Base-by-base conservation (phyloP, 768 basidiomycete species). In the Thelephora aurantiotincta region DNA sequence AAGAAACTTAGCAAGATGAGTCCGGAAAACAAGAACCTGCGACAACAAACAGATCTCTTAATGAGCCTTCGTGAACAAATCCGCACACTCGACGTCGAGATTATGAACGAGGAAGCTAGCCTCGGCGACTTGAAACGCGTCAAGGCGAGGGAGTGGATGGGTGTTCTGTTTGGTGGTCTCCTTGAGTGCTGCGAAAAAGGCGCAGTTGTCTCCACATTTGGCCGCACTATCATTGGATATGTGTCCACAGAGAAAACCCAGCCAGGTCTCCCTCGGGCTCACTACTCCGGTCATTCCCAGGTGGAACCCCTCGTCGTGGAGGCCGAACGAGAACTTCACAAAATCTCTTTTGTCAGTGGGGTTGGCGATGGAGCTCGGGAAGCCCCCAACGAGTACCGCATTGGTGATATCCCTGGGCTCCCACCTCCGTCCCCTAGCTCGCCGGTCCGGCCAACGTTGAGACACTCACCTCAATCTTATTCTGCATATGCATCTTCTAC, bases 1-100 rank as follows among this genome's bases (percentile, higher is more conserved):
- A 85, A 73, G 68, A 94, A 93, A 60, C 72, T 97, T 34, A 76
- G 72, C 63, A 94, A 83, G 67, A 93, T 96, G 91, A 74, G 73
- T 52, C 72, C 84, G 0, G 88, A 92, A 61, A 78, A 93, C 67
- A 97, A 94, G 70, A 84, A 85, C 54, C 65, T 90, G 33, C 64
- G 66, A 2, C 54, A 67, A 47, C 92, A 94, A 62, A 82, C 80
- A 1, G 87, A 90, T 20, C 61, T 69, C 1, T 64, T 96, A 42
- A 80, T 80, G 54, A 66, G 67, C 12, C 64, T 93, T 23, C 73
- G 82, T 46, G 80, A 81, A 13, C 82, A 93, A 58, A 93, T 94
- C 46, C 68, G 79, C 1, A 55, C 61, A 5, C 70, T 93, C 63
- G 92, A 96, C 56, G 72, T 78, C 2, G 82, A 91, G 16, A 93